Evolutionary conservation across 140 eudicot species (phyloP).

Genomic region (Senecio squalidus): DNA sequence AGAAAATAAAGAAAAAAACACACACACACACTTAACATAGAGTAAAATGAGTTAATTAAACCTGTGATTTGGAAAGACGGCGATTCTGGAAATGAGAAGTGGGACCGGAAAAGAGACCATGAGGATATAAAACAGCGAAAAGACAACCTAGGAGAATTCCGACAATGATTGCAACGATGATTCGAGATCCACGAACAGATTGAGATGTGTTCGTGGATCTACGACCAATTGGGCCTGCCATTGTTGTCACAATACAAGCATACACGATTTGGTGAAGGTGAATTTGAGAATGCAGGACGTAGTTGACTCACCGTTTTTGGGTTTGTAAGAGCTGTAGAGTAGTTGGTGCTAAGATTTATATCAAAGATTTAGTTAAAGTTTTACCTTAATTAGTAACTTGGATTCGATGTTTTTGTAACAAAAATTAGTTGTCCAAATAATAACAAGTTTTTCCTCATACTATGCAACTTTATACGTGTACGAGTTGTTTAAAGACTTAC

Average conservation of each 20-base stretch:
- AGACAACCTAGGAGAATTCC: constrained; percentile 45
- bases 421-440: too few relatives aligned
- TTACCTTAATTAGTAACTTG: too few relatives aligned
- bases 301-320: too few relatives aligned
- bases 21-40: background rate
- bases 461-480: too few relatives aligned
- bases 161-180: constrained; percentile 36
- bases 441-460: too few relatives aligned
- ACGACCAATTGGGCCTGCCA: constrained; percentile 45
- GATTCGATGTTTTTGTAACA: too few relatives aligned
- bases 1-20: constrained; percentile 1
- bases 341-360: too few relatives aligned
- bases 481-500: too few relatives aligned
- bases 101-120: constrained; percentile 40
- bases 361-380: too few relatives aligned
- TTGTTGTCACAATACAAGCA: constrained; percentile 25
- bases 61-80: constrained; percentile 47
- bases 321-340: too few relatives aligned
- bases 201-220: constrained; percentile 31
- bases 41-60: constrained; percentile 3
- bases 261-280: too few relatives aligned
- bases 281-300: too few relatives aligned
- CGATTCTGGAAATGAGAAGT: constrained; percentile 14
- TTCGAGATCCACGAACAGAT: constrained; percentile 40
- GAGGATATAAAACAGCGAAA: constrained; percentile 48